Evolutionary conservation across 306 rosid species (phyloP).

Genomic region (Ormosia semicastrata): DNA sequence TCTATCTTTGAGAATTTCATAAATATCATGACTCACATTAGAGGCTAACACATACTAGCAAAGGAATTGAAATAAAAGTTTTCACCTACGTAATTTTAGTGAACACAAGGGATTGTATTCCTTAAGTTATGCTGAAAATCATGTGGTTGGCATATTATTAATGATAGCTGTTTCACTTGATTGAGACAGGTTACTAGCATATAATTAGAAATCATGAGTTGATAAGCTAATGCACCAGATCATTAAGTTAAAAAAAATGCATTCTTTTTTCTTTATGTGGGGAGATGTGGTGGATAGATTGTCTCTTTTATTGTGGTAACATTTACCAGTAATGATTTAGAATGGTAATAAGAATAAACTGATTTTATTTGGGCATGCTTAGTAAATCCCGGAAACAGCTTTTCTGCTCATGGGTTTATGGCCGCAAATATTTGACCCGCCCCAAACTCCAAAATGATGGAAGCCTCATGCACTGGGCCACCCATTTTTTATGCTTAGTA

Average conservation of each 20-base stretch:
- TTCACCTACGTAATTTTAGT: neutral
- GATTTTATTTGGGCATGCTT: slow-evolving; percentile 2
- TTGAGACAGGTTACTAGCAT: neutral
- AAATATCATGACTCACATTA: neutral
- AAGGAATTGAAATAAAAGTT: neutral
- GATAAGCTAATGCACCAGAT: neutral
- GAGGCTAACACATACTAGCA: neutral
- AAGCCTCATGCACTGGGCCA: neutral
- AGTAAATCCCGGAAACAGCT: neutral
- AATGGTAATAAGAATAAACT: neutral
- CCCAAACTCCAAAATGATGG: neutral
- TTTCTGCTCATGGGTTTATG: neutral
- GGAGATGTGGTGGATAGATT: neutral
- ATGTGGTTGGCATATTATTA: neutral
- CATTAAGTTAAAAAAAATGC: neutral
- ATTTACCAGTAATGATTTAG: neutral
- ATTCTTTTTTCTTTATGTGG: neutral
- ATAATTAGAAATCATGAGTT: neutral
- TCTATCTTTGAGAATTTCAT: slow-evolving; percentile 11
- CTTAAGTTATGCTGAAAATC: neutral
- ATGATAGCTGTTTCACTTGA: slow-evolving; percentile 17
- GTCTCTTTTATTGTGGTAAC: neutral
- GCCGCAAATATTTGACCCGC: neutral
- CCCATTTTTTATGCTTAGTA: neutral
- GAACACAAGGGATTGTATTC: neutral